A percentile compares a stretch with the other conserved stretches of the same genome.
Conservation (phyloP, 805 yeast species). For the Ogataea wickerhamii region DNA sequence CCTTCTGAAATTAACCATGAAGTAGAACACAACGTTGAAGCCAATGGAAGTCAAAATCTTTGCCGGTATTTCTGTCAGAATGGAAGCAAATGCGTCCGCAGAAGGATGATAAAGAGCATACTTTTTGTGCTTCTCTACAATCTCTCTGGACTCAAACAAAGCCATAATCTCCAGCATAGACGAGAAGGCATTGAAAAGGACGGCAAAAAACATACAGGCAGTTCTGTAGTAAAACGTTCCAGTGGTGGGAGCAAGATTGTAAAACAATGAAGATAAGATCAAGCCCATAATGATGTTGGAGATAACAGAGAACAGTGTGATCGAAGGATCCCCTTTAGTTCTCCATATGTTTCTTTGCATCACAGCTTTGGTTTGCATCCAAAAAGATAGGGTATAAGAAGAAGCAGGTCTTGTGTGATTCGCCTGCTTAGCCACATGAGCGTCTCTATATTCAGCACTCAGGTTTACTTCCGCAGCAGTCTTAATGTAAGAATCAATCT, state of each 20-base stretch:
- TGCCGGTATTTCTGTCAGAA: conserved; percentile 47
- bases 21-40: conserved; percentile 48
- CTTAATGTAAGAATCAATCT: conserved; percentile 33
- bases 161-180: conserved; percentile 55
- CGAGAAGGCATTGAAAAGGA: conserved; percentile 56
- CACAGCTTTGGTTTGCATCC: conserved; percentile 48
- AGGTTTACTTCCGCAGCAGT: conserved; percentile 10
- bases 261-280: conserved; percentile 53
- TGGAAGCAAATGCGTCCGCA: conserved; percentile 55
- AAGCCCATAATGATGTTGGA: conserved; percentile 52
- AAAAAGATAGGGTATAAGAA: conserved; percentile 48
- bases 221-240: conserved; percentile 50
- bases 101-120: conserved; percentile 55
- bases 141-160: conserved; percentile 49
- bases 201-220: conserved; percentile 62
- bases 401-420: conserved; percentile 43
- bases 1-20: conserved; percentile 49
- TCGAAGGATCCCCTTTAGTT: conserved; percentile 46
- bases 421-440: conserved; percentile 53
- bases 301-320: conserved; percentile 38
- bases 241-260: conserved; percentile 40
- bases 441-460: conserved; percentile 21
- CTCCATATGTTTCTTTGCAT: conserved; percentile 46
- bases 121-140: conserved; percentile 54
- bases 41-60: conserved; percentile 40